Evolutionary conservation across 2,329 filamentous ascomycete species (phyloP).

Genomic region (Cercospora citrullina): DNA sequence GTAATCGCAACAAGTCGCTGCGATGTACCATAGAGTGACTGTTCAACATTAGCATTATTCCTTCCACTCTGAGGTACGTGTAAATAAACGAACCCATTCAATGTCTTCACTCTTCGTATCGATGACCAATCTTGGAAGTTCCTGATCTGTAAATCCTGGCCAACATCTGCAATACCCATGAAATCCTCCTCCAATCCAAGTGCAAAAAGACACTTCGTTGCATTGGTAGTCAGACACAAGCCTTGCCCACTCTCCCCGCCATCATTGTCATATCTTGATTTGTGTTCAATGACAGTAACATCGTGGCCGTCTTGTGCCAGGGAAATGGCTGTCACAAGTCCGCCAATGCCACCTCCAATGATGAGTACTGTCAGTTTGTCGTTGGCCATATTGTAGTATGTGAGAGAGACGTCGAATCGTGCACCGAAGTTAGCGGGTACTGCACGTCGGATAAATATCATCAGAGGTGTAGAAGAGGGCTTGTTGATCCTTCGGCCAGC

Average conservation of each 20-base stretch:
- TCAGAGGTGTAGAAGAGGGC: background rate
- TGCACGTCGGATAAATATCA: background rate
- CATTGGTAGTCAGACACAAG: slow-evolving; percentile 14
- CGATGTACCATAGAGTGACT: slow-evolving; percentile 17
- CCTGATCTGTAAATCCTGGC: slow-evolving; percentile 3
- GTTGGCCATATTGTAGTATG: background rate
- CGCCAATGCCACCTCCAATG: slow-evolving; percentile 41
- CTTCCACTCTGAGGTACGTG: background rate
- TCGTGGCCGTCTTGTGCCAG: slow-evolving; percentile 37
- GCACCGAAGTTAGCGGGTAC: background rate
- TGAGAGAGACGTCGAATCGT: background rate
- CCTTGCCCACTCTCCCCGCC: slow-evolving; percentile 13
- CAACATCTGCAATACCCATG: slow-evolving; percentile 6
- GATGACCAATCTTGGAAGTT: slow-evolving; percentile 11
- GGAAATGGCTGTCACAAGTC: slow-evolving; percentile 40
- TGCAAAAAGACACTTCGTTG: slow-evolving; percentile 4
- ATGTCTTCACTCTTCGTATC: slow-evolving; percentile 5
- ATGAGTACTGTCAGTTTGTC: slow-evolving; percentile 36
- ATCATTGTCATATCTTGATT: background rate
- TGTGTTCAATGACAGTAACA: slow-evolving; percentile 41
- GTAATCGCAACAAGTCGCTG: slow-evolving; percentile 7
- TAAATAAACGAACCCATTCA: background rate
- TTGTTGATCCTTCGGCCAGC: slow-evolving; percentile 1
- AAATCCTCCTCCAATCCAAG: slow-evolving; percentile 11
- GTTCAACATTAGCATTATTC: background rate